A percentile compares a stretch with the other conserved stretches of the same genome.
Conservation (phyloP, 192 early-diverging fungal species). For the Coemansia sp. region DNA sequence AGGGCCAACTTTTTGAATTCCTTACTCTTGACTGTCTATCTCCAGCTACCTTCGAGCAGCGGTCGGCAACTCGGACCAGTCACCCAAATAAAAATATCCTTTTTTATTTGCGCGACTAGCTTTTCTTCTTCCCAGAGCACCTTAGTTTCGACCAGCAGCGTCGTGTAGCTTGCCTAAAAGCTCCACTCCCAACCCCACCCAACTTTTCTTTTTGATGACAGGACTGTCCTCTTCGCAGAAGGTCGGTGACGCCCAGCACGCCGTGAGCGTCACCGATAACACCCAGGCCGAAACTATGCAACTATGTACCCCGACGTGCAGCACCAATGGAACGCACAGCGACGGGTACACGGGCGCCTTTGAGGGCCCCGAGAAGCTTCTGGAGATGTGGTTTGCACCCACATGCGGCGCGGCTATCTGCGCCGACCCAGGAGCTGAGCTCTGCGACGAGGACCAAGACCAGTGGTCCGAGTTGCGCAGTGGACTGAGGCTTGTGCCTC, state of each 20-base stretch:
- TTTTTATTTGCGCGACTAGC: background rate
- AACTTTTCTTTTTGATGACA: conserved; percentile 11
- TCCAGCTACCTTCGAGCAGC: background rate
- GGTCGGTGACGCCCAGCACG: conserved; percentile 52
- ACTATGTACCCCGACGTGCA: conserved; percentile 44
- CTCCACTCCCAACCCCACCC: background rate
- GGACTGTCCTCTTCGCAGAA: conserved; percentile 37
- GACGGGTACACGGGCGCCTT: conserved; percentile 65
- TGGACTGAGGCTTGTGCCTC: conserved; percentile 75
- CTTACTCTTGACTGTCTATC: background rate
- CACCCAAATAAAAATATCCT: background rate
- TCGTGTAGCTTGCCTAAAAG: background rate
- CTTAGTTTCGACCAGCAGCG: background rate
- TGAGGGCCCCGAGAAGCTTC: conserved; percentile 97
- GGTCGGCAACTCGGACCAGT: conserved; percentile 2
- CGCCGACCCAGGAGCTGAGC: conserved; percentile 10
- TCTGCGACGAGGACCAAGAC: conserved; percentile 37
- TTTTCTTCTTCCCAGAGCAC: background rate
- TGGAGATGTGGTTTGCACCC: conserved; percentile 92
- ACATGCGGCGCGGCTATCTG: conserved; percentile 15
- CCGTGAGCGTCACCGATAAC: conserved; percentile 54
- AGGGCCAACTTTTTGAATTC: background rate
- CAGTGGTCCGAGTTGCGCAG: conserved; percentile 36
- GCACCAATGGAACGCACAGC: conserved; percentile 48
- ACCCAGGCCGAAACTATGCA: conserved; percentile 41